Percentiles rank a stretch among this genome's conserved stretches.
Conservation (phyloP, 1,284 basidiomycete species). For the Somion occarium region DNA sequence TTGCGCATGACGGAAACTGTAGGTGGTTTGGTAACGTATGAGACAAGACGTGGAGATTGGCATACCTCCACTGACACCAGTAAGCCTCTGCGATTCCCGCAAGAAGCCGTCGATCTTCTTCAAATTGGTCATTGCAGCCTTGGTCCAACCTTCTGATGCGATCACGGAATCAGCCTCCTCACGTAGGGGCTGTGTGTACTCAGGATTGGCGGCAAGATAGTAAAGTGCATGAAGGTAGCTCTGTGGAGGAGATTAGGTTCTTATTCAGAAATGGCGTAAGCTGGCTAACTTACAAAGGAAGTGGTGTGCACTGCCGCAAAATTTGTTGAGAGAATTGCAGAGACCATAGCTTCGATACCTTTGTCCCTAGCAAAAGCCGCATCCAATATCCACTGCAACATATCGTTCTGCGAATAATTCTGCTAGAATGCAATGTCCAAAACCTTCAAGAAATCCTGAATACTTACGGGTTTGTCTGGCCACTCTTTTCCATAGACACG, state of each 20-base stretch:
- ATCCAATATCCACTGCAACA: slow-evolving; percentile 1
- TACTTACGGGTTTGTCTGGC: slow-evolving; percentile 2
- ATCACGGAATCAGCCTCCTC: slow-evolving; percentile 35
- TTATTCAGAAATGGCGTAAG: background rate
- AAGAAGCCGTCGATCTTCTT: slow-evolving; percentile 46
- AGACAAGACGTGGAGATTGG: background rate
- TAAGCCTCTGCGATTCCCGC: slow-evolving; percentile 38
- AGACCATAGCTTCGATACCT: background rate
- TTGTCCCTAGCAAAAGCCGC: background rate
- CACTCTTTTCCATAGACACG: slow-evolving; percentile 12
- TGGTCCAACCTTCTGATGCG: slow-evolving; percentile 37
- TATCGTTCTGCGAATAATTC: slow-evolving; percentile 1
- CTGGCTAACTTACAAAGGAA: background rate
- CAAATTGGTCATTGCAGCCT: slow-evolving; percentile 37
- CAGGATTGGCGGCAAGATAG: slow-evolving; percentile 32
- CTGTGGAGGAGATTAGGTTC: slow-evolving; percentile 1
- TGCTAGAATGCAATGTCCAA: slow-evolving; percentile 4
- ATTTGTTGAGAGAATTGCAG: background rate
- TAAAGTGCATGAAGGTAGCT: slow-evolving; percentile 29
- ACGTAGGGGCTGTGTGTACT: slow-evolving; percentile 34
- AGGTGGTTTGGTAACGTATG: background rate
- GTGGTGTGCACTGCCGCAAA: slow-evolving; percentile 3
- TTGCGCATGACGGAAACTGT: slow-evolving; percentile 4
- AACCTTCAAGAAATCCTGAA: background rate
- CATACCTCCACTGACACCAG: slow-evolving; percentile 22